Evolutionary conservation across 768 basidiomycete genomes (phyloP).

Genomic region (Suillus hirtellus): DNA sequence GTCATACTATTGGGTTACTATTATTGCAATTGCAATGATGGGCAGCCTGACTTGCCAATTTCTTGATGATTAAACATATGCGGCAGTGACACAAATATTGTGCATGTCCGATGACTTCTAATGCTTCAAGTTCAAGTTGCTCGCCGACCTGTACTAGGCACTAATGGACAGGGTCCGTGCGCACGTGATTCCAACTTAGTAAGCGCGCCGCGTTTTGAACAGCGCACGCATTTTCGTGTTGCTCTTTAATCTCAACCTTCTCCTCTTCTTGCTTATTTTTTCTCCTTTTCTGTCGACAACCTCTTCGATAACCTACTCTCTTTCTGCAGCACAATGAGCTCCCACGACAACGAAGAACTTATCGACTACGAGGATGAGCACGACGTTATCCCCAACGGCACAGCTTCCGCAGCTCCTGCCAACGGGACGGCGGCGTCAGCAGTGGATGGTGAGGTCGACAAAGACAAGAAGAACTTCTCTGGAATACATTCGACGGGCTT

Average conservation of each 20-base stretch:
- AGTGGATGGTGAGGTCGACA: slow-evolving; percentile 57
- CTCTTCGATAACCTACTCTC: slow-evolving; percentile 28
- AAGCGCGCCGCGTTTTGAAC: neutral
- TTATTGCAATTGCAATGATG: too few relatives aligned
- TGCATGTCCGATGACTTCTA: neutral
- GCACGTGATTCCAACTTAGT: slow-evolving; percentile 17
- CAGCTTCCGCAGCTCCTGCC: slow-evolving; percentile 43
- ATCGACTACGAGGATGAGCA: slow-evolving; percentile 95
- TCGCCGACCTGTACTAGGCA: neutral
- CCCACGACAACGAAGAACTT: slow-evolving; percentile 86
- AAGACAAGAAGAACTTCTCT: slow-evolving; percentile 97
- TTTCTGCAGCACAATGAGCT: slow-evolving; percentile 57
- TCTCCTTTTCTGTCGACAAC: slow-evolving; percentile 30
- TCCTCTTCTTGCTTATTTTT: slow-evolving; percentile 20
- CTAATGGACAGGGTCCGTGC: slow-evolving; percentile 19
- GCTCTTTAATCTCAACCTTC: slow-evolving; percentile 22
- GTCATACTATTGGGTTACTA: too few relatives aligned
- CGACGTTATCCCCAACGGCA: slow-evolving; percentile 67
- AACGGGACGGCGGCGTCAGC: slow-evolving; percentile 50
- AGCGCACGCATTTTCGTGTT: slow-evolving; percentile 10
- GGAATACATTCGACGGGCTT: slow-evolving; percentile 99
- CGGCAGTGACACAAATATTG: neutral
- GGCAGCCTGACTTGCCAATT: neutral
- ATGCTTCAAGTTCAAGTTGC: too few relatives aligned
- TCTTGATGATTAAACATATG: too few relatives aligned